Evolutionary conservation across 169 alveolate species (phyloP).

Genomic region (Theileria parva): DNA sequence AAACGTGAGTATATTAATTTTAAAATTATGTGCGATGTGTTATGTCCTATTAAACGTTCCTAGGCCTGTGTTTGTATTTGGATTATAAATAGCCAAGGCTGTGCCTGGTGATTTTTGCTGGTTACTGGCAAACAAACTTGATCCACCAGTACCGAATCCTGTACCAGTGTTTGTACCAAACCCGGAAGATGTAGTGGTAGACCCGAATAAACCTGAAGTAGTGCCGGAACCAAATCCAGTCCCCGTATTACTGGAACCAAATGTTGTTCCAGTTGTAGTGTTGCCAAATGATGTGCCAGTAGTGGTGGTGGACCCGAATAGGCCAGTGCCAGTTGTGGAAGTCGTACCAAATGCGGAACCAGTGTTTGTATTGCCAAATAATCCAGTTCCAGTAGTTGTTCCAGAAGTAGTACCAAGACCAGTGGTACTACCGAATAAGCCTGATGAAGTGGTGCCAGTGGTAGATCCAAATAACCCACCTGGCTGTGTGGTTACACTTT

Average conservation of each 20-base stretch:
- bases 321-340: conserved; percentile 37
- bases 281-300: background rate
- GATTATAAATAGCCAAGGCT: conserved; percentile 27
- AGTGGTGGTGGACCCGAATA: conserved; percentile 35
- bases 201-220: conserved; percentile 5
- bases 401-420: background rate
- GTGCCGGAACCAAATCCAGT: conserved; percentile 13
- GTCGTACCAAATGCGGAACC: conserved; percentile 30
- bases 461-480: conserved; percentile 15
- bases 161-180: conserved; percentile 46
- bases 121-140: conserved; percentile 27
- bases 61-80: background rate
- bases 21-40: no score
- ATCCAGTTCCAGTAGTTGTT: background rate
- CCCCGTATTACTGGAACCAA: conserved; percentile 26
- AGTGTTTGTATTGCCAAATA: conserved; percentile 10
- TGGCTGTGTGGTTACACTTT: conserved; percentile 3
- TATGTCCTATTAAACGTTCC: no score
- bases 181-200: background rate
- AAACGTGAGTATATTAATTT: no score
- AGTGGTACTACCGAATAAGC: conserved; percentile 18
- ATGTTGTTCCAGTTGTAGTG: conserved; percentile 14
- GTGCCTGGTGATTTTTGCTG: conserved; percentile 10
- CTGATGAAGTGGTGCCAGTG: conserved; percentile 20
- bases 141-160: conserved; percentile 29